These are phyloP conservation scores for Helianthus annuus DNA, from an alignment of 129 eudicot genomes.

Conservation along the genomic window HanXRQr2.0-SUNRISE NC_035444.2:125381485-125381984, in stretches of 20 bases:
- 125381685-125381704: conserved; percentile 26
- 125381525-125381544: conserved; percentile 22
- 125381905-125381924: neutral
- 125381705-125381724: neutral
- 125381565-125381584: conserved; percentile 18
- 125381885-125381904: conserved; percentile 4
- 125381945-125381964: too few relatives aligned
- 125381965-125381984: too few relatives aligned
- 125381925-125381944: too few relatives aligned
- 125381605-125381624: conserved; percentile 25
- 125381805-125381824: conserved; percentile 13
- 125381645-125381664: neutral
- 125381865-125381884: conserved; percentile 19
- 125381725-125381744: conserved; percentile 12
- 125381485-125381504: neutral
- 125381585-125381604: conserved; percentile 20
- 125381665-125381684: conserved; percentile 4
- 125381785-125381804: conserved; percentile 7
- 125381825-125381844: conserved; percentile 15
- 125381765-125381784: conserved; percentile 9
- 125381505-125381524: conserved; percentile 17
- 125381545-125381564: conserved; percentile 23
- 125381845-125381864: conserved; percentile 24
- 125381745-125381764: conserved; percentile 5
- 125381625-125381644: conserved; percentile 19